Conservation (phyloP, 179 eudicot genomes). For the Actinidia arguta region DNA sequence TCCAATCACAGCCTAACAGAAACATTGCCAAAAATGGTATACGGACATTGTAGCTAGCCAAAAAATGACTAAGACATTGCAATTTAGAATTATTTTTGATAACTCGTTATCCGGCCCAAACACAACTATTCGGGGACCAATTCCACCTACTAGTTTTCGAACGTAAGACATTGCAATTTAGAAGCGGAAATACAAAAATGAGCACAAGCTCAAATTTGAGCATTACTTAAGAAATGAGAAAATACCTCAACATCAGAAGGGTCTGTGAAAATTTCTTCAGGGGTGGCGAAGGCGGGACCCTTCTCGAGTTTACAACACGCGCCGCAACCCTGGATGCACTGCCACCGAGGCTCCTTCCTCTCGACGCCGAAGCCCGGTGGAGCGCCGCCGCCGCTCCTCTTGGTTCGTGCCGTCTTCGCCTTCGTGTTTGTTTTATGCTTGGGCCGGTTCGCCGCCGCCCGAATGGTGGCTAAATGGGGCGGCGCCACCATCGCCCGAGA, state of each 20-base stretch:
- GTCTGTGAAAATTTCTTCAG: conserved; percentile 80
- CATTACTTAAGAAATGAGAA: background rate
- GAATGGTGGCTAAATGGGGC: conserved; percentile 24
- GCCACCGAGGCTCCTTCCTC: conserved; percentile 76
- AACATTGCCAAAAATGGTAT: too few species aligned
- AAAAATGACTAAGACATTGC: too few species aligned
- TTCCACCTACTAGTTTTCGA: too few species aligned
- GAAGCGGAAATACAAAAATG: too few species aligned
- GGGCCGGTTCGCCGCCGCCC: conserved; percentile 26
- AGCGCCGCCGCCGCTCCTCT: conserved; percentile 18
- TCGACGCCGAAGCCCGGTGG: conserved; percentile 54
- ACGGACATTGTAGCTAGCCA: too few species aligned
- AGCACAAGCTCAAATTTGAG: background rate
- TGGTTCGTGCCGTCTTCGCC: conserved; percentile 15
- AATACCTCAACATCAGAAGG: conserved; percentile 77
- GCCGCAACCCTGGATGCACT: conserved; percentile 79
- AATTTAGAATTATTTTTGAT: too few species aligned
- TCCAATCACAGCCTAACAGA: too few species aligned
- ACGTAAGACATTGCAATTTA: too few species aligned
- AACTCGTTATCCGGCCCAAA: too few species aligned
- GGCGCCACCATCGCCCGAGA: conserved; percentile 26
- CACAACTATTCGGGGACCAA: too few species aligned
- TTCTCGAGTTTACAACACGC: conserved; percentile 94
- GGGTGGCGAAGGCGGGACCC: conserved; percentile 83
- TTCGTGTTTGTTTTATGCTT: conserved; percentile 17